Evolutionary conservation across 306 rosid species (phyloP).

Genomic region (Trifolium dubium): DNA sequence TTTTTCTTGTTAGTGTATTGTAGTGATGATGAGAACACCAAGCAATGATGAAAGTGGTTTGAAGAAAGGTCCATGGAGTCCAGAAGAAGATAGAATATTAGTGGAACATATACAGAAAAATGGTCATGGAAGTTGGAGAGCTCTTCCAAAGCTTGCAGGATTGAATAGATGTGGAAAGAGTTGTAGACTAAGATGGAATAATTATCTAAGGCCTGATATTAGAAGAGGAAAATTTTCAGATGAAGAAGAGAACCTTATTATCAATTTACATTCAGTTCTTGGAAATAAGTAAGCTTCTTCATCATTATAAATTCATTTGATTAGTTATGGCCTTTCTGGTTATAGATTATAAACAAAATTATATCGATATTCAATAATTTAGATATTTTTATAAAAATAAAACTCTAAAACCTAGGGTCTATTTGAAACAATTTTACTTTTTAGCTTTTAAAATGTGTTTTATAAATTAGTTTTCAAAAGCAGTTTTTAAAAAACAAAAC

Average conservation of each 20-base stretch:
- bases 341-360: too few relatives aligned
- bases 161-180: constrained; percentile 86
- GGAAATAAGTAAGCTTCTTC: constrained; percentile 74
- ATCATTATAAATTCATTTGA: background rate
- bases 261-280: constrained; percentile 66
- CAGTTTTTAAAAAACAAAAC: too few relatives aligned
- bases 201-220: constrained; percentile 82
- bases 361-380: too few relatives aligned
- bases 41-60: constrained; percentile 40
- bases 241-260: constrained; percentile 63
- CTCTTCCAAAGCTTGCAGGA: constrained; percentile 79
- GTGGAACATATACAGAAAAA: constrained; percentile 53
- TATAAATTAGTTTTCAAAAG: too few relatives aligned
- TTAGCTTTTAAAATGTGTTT: too few relatives aligned
- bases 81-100: constrained; percentile 53
- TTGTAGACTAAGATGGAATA: constrained; percentile 82
- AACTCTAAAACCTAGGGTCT: too few relatives aligned
- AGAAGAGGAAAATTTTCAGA: constrained; percentile 73
- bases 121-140: constrained; percentile 87
- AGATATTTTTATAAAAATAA: too few relatives aligned
- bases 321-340: too few relatives aligned
- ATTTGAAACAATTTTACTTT: too few relatives aligned
- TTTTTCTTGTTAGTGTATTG: background rate
- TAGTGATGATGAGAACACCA: constrained; percentile 49
- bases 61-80: constrained; percentile 62